Evolutionary conservation across 2,329 filamentous ascomycete species (phyloP), one percentile per base, ranked within the genome.

Genomic region (Fusarium newnesense): DNA sequence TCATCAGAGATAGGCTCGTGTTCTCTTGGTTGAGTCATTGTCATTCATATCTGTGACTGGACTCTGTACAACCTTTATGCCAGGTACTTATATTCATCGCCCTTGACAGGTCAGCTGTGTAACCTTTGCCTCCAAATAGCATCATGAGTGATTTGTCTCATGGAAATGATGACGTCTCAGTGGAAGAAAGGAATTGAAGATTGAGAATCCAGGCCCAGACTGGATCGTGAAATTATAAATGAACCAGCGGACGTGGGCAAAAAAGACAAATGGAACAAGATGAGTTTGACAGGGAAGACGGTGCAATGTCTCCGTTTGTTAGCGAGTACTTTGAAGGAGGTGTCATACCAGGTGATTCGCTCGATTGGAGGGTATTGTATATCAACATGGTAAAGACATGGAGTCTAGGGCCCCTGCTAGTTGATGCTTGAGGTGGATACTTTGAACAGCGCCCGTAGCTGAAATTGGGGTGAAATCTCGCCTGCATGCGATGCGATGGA

Each of bases 401-500:
- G 60, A 68, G 46, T 50, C 44, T 26, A 50, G 28, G 21, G 58
- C 30, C 76, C 75, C 62, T 75, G 76, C 75, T 74, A 78, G 76
- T 67, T 50, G 46, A 36, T 36, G 32, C 36, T n/a, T 21, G 42
- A 67, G 70, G 73, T 64, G 76, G 76, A 73, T 64, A 64, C 58
- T 61, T 42, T 39, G 49, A 69, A 60, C 67, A 74, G 56, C 65
- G 60, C 64, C 67, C 40, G 66, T 54, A 73, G 69, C 69, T 70
- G 69, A 72, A 69, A 69, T 57, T 53, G 64, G 62, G 72, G 64
- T 70, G 67, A 72, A 78, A 78, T 78, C 70, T 78, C 74, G 76
- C 67, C 72, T 74, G 64, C 39, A 67, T 69, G 72, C 58, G 72
- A 67, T 60, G 66, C 30, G 69, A 76, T 76, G 66, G 68, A 75